Percentiles rank a stretch among this genome's conserved stretches.
Conservation (phyloP, 2,329 filamentous ascomycete genomes). For the Alternaria postmessia region DNA sequence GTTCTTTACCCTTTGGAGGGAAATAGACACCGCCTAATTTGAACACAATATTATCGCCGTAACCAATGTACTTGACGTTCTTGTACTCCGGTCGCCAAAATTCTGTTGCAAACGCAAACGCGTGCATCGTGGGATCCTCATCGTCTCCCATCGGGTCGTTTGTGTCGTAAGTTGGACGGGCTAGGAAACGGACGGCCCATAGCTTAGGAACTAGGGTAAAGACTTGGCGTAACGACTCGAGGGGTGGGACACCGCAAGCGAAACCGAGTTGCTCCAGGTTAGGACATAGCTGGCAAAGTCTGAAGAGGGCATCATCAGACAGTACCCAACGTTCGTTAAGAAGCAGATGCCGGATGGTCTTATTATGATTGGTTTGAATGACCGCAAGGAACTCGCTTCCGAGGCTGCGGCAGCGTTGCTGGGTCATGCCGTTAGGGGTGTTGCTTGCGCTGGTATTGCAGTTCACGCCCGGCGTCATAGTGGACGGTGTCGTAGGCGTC, state of each 20-base stretch:
- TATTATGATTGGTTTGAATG: slow-evolving; percentile 62
- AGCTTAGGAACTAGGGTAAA: slow-evolving; percentile 52
- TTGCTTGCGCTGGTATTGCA: slow-evolving; percentile 26
- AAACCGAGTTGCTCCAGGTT: slow-evolving; percentile 67
- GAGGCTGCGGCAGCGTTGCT: slow-evolving; percentile 46
- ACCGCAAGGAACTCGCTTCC: slow-evolving; percentile 59
- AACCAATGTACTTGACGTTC: slow-evolving; percentile 50
- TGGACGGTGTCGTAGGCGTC: slow-evolving; percentile 41
- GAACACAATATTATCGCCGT: slow-evolving; percentile 50
- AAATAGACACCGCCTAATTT: slow-evolving; percentile 46
- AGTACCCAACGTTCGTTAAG: slow-evolving; percentile 65
- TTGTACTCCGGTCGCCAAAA: slow-evolving; percentile 46
- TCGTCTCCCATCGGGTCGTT: slow-evolving; percentile 35
- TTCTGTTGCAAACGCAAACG: slow-evolving; percentile 44
- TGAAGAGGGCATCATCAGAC: slow-evolving; percentile 57
- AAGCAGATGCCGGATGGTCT: slow-evolving; percentile 63
- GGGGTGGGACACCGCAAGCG: slow-evolving; percentile 63
- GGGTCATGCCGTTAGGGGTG: slow-evolving; percentile 31
- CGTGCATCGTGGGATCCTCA: slow-evolving; percentile 43
- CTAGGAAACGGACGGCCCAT: slow-evolving; percentile 52
- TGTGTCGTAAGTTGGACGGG: slow-evolving; percentile 36
- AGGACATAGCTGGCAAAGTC: slow-evolving; percentile 63
- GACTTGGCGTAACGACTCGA: slow-evolving; percentile 46
- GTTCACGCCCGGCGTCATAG: slow-evolving; percentile 28
- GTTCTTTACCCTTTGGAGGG: slow-evolving; percentile 25